These are phyloP conservation scores for Oxyria digyna DNA, from an alignment of 148 eudicot genomes.

Conservation along the genomic window DNA sequence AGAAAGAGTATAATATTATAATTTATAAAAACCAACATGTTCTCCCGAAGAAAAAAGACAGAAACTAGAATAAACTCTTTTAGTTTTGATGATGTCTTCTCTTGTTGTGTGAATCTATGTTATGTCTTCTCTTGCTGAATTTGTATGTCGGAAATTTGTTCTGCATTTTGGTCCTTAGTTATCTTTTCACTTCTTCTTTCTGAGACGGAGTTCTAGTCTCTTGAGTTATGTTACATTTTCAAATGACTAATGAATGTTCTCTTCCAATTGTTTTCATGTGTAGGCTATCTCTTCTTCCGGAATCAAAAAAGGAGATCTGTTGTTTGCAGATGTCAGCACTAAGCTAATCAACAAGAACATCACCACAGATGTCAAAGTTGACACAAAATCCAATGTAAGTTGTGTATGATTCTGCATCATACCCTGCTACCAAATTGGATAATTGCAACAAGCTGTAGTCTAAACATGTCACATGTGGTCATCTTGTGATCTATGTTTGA, in stretches of 20 bases:
- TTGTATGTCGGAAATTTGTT: background rate
- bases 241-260: background rate
- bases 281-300: slow-evolving; percentile 74
- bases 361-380: slow-evolving; percentile 78
- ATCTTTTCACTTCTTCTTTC: no score
- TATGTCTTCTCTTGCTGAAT: background rate
- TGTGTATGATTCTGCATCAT: background rate
- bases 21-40: background rate
- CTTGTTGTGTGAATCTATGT: no score
- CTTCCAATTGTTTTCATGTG: background rate
- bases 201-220: no score
- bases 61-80: background rate
- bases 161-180: no score
- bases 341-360: slow-evolving; percentile 61
- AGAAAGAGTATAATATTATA: background rate
- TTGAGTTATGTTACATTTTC: background rate
- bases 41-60: background rate
- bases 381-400: slow-evolving; percentile 73
- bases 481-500: no score
- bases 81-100: background rate
- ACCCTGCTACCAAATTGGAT: background rate
- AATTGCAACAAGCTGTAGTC: background rate
- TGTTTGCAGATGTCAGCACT: slow-evolving; percentile 64
- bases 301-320: slow-evolving; percentile 48
- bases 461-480: no score